Percentiles rank a stretch among this genome's conserved stretches.
These are phyloP conservation scores for Nigrograna mackinnonii DNA, from an alignment of 2,329 filamentous ascomycete genomes.

Conservation along the genomic window DNA sequence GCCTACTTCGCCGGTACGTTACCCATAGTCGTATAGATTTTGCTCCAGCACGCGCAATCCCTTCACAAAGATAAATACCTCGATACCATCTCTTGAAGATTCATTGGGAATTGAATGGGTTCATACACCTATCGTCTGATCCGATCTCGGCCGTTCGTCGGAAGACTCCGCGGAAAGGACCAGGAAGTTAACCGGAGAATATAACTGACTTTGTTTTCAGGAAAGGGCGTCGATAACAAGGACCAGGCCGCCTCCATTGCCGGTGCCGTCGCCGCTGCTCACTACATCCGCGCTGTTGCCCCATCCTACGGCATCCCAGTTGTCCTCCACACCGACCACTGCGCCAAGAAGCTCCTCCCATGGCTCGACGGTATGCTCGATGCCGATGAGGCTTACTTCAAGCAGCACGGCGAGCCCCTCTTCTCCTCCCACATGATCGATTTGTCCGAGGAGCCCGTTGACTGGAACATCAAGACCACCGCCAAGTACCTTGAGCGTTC, in stretches of 20 bases:
- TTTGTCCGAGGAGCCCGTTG: conserved; percentile 80
- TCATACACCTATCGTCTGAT: no score
- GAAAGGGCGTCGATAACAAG: conserved; percentile 46
- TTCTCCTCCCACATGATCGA: conserved; percentile 99
- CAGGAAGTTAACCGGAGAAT: no score
- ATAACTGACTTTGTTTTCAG: conserved; percentile 21
- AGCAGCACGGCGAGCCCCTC: conserved; percentile 86
- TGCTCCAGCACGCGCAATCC: no score
- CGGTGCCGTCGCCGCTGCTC: conserved; percentile 79
- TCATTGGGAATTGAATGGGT: no score
- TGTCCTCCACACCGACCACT: conserved; percentile 92
- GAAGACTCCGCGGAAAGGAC: no score
- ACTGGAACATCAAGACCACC: conserved; percentile 91
- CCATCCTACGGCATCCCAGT: conserved; percentile 70
- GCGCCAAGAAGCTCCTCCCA: conserved; percentile 98
- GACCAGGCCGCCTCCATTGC: conserved; percentile 87
- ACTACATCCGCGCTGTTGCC: conserved; percentile 89
- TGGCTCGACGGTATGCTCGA: conserved; percentile 82
- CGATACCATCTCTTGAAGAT: no score
- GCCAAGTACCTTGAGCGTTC: conserved; percentile 91
- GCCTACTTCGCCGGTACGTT: conserved; percentile 78
- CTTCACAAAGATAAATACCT: no score
- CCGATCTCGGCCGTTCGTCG: no score
- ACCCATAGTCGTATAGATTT: not conserved
- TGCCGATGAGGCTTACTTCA: conserved; percentile 88